phyloP scores from a whole-genome alignment of 306 rosid genomes.

The Psophocarpus tetragonolobus region DNA sequence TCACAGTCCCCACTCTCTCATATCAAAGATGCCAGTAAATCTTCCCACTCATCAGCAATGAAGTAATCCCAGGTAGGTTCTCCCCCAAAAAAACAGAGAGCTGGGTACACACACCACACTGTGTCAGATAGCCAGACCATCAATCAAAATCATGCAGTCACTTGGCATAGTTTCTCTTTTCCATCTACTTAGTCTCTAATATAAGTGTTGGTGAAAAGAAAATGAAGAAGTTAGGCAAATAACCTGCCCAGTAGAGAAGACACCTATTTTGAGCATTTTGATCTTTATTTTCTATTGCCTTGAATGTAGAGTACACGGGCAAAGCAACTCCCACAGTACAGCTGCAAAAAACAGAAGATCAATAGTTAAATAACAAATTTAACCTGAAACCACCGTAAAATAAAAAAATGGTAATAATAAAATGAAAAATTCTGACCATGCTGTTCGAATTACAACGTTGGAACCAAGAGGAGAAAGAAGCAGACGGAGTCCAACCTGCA shows the following conservation, averaged over 20 bases:
- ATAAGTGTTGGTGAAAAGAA: background rate
- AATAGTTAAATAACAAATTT: background rate
- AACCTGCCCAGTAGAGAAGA: conserved; percentile 97
- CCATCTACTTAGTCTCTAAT: background rate
- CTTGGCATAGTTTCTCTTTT: background rate
- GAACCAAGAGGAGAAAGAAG: conserved; percentile 86
- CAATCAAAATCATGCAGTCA: background rate
- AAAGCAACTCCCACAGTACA: conserved; percentile 83
- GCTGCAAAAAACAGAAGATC: conserved; percentile 42
- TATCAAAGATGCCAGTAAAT: background rate
- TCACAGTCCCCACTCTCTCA: too few species aligned
- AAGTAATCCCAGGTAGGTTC: background rate
- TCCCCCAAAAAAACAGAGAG: background rate
- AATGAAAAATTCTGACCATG: conserved; percentile 52
- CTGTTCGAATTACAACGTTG: conserved; percentile 76
- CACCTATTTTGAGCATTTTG: conserved; percentile 68
- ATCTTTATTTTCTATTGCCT: conserved; percentile 83
- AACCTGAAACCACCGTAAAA: background rate
- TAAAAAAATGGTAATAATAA: background rate
- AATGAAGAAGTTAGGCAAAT: background rate
- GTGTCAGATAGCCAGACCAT: background rate
- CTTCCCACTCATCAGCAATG: background rate
- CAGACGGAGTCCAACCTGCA: conserved; percentile 82
- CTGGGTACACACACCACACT: background rate
- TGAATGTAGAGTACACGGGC: conserved; percentile 90